Base-by-base conservation (phyloP, 176 grass and related monocot species). In the Ensete ventricosum region DNA sequence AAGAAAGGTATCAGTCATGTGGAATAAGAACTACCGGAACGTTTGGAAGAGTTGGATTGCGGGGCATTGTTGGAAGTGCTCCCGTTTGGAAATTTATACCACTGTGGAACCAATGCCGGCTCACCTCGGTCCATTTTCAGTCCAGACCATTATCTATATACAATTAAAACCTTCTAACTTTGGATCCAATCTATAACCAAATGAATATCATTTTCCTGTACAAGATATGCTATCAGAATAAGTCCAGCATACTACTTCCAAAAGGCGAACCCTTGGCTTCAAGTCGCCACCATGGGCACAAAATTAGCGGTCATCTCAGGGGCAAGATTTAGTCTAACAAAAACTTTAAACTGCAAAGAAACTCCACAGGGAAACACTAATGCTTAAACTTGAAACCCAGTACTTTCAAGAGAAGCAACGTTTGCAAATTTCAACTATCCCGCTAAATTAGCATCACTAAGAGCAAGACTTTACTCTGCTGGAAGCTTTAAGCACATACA, bases 81-180 rank as follows among this genome's bases (percentile, higher is more conserved):
- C 69, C 20, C 71, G 24, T 58, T 73, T 12, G 58, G 76, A 64
- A 68, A 74, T 70, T 75, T 73, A 78, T 89, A 78, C 90, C 90
- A 92, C 80, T 84, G 75, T 9, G 90, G 90, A 84, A 89, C 84
- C 8, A 89, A 84, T 21, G 77, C 24, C 8, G 65, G 84, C 73
- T 55, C 78, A 49, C 76, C 78, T 81, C 76, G 81, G 73, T 87
- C 90, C 90, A 92, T 92, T 67, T 71, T 68, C 1, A 69, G 9
- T 11, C 82, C 81, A 75, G 73, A 84, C 76, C 87, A 92, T 80
- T 84, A 92, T 72, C 9, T 72, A 72, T 53, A 50, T 13, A 67
- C 49, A 72, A 21, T 22, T 72, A 50, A 23, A 20, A 72, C 19
- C 19, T 21, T 34, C 13, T 17, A 55, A 11, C 12, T 55, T 52